Conservation (phyloP, 2,329 filamentous ascomycete genomes). For the Penicillium sp. region DNA sequence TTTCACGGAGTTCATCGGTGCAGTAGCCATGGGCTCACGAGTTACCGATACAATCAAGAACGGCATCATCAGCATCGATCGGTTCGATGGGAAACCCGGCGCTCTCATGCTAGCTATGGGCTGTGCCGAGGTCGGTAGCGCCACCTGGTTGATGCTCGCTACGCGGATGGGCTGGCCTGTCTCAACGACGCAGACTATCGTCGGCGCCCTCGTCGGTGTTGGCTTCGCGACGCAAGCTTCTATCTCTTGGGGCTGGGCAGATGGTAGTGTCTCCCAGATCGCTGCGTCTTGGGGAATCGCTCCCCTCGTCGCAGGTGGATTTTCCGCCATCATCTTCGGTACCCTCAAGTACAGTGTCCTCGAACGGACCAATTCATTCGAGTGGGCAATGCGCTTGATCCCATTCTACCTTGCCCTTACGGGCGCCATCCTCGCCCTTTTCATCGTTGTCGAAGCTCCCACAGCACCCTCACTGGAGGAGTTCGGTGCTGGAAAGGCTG, state of each 20-base stretch:
- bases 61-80: constrained; percentile 41
- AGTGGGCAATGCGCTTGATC: constrained; percentile 49
- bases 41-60: constrained; percentile 46
- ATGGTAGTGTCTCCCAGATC: constrained; percentile 47
- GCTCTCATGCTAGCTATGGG: constrained; percentile 42
- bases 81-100: constrained; percentile 36
- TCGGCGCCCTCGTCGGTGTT: constrained; percentile 36
- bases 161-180: constrained; percentile 40
- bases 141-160: constrained; percentile 38
- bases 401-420: constrained; percentile 51
- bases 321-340: constrained; percentile 50
- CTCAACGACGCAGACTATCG: constrained; percentile 43
- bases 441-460: constrained; percentile 51
- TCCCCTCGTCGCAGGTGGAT: constrained; percentile 47
- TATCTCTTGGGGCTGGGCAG: constrained; percentile 37
- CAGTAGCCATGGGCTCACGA: constrained; percentile 50
- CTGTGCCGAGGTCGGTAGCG: constrained; percentile 34
- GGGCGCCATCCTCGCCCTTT: constrained; percentile 52
- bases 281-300: constrained; percentile 50
- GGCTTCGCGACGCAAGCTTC: constrained; percentile 25
- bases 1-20: constrained; percentile 51
- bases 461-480: constrained; percentile 24
- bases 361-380: constrained; percentile 48
- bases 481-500: constrained; percentile 26
- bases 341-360: constrained; percentile 51